phyloP scores from a whole-genome alignment of 371 early-diverging fungal species.

The Parasitella parasitica region DNA sequence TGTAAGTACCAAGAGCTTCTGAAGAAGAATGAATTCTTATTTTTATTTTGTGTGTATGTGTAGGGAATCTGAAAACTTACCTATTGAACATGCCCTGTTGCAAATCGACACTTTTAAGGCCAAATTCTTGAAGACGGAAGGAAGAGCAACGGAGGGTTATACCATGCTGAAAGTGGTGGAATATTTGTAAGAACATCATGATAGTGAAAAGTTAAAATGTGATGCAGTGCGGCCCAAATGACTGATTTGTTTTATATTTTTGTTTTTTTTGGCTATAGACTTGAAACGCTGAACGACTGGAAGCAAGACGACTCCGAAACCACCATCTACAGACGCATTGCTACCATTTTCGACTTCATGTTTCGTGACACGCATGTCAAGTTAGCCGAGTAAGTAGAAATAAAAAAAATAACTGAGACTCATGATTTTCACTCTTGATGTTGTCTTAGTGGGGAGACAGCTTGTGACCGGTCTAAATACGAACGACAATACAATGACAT shows the following conservation, averaged over 20 bases:
- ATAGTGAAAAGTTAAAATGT: neutral
- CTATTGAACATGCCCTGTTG: conserved; percentile 7
- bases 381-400: conserved; percentile 6
- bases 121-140: conserved; percentile 9
- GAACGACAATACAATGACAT: conserved; percentile 12
- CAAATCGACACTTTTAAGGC: conserved; percentile 4
- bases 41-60: neutral
- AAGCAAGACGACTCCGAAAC: conserved; percentile 6
- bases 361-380: conserved; percentile 8
- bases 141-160: conserved; percentile 4
- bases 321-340: neutral
- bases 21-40: conserved; percentile 1
- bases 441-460: neutral
- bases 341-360: conserved; percentile 9
- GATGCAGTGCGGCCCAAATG: neutral
- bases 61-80: conserved; percentile 6
- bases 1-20: conserved; percentile 4
- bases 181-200: neutral
- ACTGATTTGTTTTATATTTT: neutral
- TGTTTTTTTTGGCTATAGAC: neutral
- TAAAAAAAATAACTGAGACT: neutral
- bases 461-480: conserved; percentile 5
- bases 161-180: conserved; percentile 5
- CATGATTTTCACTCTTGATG: neutral
- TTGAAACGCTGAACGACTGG: conserved; percentile 16